phyloP scores from a whole-genome alignment of 2,329 filamentous ascomycete genomes.

The Microdochium paspali region DNA sequence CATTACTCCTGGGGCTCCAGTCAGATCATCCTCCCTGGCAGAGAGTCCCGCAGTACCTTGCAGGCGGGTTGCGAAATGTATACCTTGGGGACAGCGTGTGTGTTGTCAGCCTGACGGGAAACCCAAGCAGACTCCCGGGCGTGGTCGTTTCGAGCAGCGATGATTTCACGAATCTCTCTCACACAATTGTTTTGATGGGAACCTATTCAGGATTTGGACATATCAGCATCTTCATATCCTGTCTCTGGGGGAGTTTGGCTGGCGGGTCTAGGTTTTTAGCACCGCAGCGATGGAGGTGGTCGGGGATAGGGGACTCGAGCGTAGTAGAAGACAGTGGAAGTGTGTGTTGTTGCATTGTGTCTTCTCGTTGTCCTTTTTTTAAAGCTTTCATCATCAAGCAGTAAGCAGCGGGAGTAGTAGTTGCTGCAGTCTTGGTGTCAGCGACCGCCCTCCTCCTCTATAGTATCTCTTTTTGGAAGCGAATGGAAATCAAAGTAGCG shows the following conservation, averaged over 20 bases:
- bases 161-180: not conserved
- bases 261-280: not conserved
- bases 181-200: not conserved
- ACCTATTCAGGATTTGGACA: not conserved
- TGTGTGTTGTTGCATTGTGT: too few species aligned
- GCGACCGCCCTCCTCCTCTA: not conserved
- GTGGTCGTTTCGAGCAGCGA: not conserved
- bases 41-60: not conserved
- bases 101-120: not conserved
- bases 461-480: not conserved
- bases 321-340: too few species aligned
- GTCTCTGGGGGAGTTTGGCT: not conserved
- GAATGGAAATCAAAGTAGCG: not conserved
- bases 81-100: not conserved
- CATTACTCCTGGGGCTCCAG: not conserved
- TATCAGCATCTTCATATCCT: not conserved
- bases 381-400: not conserved
- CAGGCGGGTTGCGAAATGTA: not conserved
- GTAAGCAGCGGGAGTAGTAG: not conserved
- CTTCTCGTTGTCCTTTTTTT: too few species aligned
- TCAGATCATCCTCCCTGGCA: not conserved
- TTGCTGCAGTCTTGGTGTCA: not conserved
- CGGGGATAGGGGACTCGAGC: too few species aligned
- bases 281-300: too few species aligned
- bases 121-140: not conserved